These are phyloP conservation scores for Dalbergia oliveri DNA, from an alignment of 306 rosid species.

Conservation along the genomic window DNA sequence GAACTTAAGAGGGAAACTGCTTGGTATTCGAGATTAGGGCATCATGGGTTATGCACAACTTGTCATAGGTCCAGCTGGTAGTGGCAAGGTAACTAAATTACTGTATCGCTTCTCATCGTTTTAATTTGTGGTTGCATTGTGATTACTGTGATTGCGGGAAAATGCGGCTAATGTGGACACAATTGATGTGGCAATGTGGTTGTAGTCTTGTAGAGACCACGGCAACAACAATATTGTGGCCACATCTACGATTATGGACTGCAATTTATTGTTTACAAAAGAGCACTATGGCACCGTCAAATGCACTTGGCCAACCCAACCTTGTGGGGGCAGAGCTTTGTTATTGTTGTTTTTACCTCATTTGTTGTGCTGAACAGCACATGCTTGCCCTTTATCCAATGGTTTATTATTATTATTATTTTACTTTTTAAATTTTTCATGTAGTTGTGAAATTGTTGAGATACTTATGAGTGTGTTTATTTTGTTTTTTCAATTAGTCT, in stretches of 20 bases:
- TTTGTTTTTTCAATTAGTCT: slow-evolving; percentile 54
- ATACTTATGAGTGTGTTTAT: slow-evolving; percentile 14
- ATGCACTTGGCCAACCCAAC: background rate
- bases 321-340: background rate
- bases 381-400: background rate
- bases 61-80: slow-evolving; percentile 79
- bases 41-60: slow-evolving; percentile 74
- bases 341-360: background rate
- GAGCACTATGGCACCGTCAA: background rate
- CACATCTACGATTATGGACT: background rate
- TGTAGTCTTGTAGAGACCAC: background rate
- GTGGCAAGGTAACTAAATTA: slow-evolving; percentile 70
- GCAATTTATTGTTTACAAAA: background rate
- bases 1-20: slow-evolving; percentile 5
- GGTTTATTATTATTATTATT: background rate
- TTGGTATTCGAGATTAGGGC: slow-evolving; percentile 24
- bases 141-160: background rate
- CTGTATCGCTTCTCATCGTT: background rate
- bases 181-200: background rate
- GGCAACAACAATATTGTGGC: background rate
- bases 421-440: background rate
- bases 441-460: background rate
- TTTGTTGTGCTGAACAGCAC: background rate
- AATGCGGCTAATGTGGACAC: background rate
- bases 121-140: background rate